Percentiles rank a stretch among this genome's conserved stretches.
Evolutionary conservation across 2,329 filamentous ascomycete genomes (phyloP).

Genomic region (Cytospora paraplurivora): DNA sequence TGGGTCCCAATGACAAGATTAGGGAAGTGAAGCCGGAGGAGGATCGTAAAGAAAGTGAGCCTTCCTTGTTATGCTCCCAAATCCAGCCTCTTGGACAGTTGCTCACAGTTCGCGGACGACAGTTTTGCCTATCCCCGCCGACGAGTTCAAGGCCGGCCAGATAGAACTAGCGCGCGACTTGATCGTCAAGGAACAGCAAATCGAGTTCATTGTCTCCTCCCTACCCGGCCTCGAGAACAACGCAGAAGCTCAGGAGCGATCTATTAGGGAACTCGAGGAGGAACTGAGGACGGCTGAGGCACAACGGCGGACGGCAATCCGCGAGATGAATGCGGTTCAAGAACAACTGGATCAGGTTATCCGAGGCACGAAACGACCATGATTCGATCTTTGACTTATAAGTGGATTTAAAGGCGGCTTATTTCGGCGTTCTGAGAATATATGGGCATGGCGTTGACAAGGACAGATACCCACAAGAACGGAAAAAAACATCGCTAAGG

Average conservation of each 20-base stretch:
- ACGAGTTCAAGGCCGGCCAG: constrained; percentile 68
- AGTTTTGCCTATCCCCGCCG: constrained; percentile 62
- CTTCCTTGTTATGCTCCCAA: background rate
- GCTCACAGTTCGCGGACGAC: background rate
- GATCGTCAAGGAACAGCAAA: constrained; percentile 79
- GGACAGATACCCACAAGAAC: constrained; percentile 17
- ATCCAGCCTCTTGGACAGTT: no score
- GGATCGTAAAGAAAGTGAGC: constrained; percentile 53
- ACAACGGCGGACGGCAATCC: constrained; percentile 63
- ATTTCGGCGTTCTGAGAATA: constrained; percentile 15
- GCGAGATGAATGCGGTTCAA: constrained; percentile 64
- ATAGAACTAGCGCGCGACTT: constrained; percentile 75
- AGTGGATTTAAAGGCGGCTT: background rate
- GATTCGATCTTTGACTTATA: constrained; percentile 4
- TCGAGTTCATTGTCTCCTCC: constrained; percentile 73
- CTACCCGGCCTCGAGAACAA: constrained; percentile 79
- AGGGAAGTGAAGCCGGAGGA: constrained; percentile 59
- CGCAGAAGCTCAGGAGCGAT: constrained; percentile 72
- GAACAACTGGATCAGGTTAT: constrained; percentile 63
- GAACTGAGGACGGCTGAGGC: constrained; percentile 65
- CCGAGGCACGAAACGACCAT: constrained; percentile 60
- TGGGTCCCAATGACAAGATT: constrained; percentile 60
- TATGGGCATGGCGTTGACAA: constrained; percentile 14
- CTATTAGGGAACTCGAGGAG: constrained; percentile 65
- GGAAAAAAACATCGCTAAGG: background rate